Conservation (phyloP, 371 early-diverging fungal genomes). For the Apophysomyces trapeziformis region DNA sequence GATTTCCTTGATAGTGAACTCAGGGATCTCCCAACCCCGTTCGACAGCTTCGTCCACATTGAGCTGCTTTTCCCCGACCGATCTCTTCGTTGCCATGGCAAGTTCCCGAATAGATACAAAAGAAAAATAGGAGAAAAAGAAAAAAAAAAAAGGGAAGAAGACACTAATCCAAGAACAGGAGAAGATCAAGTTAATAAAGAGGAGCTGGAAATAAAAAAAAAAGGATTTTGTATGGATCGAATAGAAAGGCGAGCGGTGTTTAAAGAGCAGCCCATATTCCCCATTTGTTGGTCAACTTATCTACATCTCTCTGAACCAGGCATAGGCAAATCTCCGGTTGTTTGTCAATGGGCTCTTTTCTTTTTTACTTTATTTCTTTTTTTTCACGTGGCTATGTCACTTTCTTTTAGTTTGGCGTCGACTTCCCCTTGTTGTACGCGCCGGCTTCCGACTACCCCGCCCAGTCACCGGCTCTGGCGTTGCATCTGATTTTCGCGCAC, state of each 20-base stretch:
- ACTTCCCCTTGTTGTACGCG: slow-evolving; percentile 19
- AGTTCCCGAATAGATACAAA: background rate
- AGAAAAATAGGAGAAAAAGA: slow-evolving; percentile 13
- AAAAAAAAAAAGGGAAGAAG: slow-evolving; percentile 7
- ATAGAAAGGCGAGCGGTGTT: background rate
- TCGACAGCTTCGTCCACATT: slow-evolving; percentile 38
- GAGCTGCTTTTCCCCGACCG: slow-evolving; percentile 5
- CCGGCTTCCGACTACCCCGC: slow-evolving; percentile 26
- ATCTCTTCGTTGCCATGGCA: slow-evolving; percentile 18
- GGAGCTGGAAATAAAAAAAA: slow-evolving; percentile 12
- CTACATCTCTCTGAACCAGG: too few relatives aligned
- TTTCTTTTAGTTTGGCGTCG: slow-evolving; percentile 28
- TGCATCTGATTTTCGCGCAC: slow-evolving; percentile 29
- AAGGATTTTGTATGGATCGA: background rate
- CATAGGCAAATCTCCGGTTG: too few relatives aligned
- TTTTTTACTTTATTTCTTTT: slow-evolving; percentile 8
- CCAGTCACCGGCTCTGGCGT: slow-evolving; percentile 32
- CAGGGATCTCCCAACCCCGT: slow-evolving; percentile 63
- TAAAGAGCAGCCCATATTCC: background rate
- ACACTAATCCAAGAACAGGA: background rate
- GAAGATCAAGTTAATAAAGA: slow-evolving; percentile 4
- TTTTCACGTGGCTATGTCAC: slow-evolving; percentile 11
- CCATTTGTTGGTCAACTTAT: background rate
- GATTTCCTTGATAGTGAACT: slow-evolving; percentile 85
- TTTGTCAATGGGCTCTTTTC: background rate